These are phyloP conservation scores for Phytopythium oedochilum DNA, from an alignment of 352 stramenopile species.

Conservation along the genomic window DNA sequence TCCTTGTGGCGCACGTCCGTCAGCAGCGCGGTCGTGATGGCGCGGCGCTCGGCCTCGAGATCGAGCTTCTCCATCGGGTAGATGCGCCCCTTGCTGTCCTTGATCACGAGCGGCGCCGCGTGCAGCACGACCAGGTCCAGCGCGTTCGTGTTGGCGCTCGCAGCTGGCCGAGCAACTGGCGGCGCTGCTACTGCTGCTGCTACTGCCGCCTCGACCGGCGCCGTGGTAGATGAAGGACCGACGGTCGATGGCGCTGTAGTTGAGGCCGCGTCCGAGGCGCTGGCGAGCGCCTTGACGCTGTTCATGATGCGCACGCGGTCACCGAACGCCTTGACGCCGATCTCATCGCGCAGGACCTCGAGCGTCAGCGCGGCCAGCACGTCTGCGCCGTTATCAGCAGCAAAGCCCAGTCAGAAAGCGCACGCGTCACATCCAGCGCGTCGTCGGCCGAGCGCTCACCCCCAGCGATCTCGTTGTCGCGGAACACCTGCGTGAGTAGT, in stretches of 20 bases:
- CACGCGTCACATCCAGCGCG: no score
- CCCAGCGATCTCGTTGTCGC: conserved; percentile 49
- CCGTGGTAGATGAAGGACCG: background rate
- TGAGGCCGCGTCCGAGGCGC: background rate
- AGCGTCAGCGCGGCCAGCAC: conserved; percentile 59
- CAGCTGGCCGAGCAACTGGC: background rate
- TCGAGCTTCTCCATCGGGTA: conserved; percentile 84
- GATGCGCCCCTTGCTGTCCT: conserved; percentile 61
- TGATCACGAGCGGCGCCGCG: conserved; percentile 75
- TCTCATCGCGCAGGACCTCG: conserved; percentile 56
- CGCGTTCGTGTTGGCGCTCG: conserved; percentile 29
- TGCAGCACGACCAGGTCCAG: conserved; percentile 80
- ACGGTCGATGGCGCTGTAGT: background rate
- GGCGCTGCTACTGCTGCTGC: conserved; percentile 6
- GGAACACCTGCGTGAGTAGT: conserved; percentile 38
- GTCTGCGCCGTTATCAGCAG: conserved; percentile 13
- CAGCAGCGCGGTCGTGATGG: conserved; percentile 65
- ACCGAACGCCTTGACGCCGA: conserved; percentile 56
- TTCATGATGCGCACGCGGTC: conserved; percentile 56
- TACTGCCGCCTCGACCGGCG: background rate
- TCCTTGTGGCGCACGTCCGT: conserved; percentile 69
- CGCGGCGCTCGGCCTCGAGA: conserved; percentile 60
- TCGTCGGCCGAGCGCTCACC: conserved; percentile 15
- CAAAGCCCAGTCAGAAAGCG: no score
- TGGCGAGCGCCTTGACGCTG: conserved; percentile 43